phyloP scores from a whole-genome alignment of 768 basidiomycete genomes.

The Termitomyces sp. region DNA sequence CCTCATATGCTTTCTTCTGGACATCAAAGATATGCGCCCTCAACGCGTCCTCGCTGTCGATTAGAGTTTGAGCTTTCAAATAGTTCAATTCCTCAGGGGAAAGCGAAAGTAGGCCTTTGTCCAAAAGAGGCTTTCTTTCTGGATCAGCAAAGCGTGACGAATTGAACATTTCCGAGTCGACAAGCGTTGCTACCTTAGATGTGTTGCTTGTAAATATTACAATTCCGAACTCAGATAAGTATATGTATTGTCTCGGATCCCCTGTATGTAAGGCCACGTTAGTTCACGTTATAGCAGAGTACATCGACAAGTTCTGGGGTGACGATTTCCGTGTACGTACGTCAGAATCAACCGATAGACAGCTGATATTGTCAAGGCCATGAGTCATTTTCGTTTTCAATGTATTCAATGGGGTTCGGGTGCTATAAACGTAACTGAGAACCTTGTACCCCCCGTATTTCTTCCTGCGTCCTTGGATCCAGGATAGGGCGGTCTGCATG shows the following conservation, averaged over 20 bases:
- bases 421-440: too few relatives aligned
- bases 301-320: too few relatives aligned
- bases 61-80: constrained; percentile 23
- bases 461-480: too few relatives aligned
- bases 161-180: not conserved
- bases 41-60: constrained; percentile 21
- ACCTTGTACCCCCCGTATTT: too few relatives aligned
- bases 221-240: not conserved
- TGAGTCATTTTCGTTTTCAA: not conserved
- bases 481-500: too few relatives aligned
- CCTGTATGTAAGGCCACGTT: not conserved
- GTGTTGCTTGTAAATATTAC: not conserved
- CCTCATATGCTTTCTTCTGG: constrained; percentile 25
- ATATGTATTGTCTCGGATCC: not conserved
- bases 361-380: too few relatives aligned
- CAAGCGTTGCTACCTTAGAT: not conserved
- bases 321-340: not conserved
- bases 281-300: not conserved
- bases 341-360: not conserved
- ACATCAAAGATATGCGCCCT: constrained; percentile 26
- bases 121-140: constrained; percentile 13
- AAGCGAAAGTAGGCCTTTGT: constrained; percentile 16
- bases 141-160: constrained; percentile 8
- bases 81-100: constrained; percentile 19
- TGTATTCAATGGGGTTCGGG: too few relatives aligned